Evolutionary conservation across 2,329 filamentous ascomycete species (phyloP).

Genomic region (Colletotrichum gloeosporioides): DNA sequence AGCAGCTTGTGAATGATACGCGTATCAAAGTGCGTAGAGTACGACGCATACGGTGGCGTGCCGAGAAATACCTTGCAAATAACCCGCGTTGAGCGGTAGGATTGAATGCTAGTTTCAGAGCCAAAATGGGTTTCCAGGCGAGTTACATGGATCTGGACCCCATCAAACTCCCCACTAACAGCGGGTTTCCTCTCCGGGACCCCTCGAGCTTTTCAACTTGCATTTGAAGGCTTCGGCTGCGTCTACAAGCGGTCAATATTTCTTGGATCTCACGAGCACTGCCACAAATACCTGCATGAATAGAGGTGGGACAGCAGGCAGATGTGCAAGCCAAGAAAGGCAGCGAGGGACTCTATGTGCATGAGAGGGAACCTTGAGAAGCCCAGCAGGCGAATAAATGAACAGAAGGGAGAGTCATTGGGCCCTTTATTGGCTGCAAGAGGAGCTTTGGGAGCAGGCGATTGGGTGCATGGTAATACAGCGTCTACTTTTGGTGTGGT

Average conservation of each 20-base stretch:
- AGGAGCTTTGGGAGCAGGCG: not conserved
- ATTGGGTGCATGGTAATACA: slow-evolving; percentile 10
- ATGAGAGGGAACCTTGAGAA: not conserved
- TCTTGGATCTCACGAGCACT: slow-evolving; percentile 1
- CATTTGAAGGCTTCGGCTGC: not conserved
- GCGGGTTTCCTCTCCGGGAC: not conserved
- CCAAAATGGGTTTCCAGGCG: not conserved
- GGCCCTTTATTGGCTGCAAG: not conserved
- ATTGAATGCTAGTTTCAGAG: not conserved
- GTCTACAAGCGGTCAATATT: not conserved
- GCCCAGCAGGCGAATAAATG: not conserved
- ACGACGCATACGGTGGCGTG: not conserved
- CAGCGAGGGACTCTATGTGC: not conserved
- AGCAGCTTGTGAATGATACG: slow-evolving; percentile 9
- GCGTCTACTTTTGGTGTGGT: not conserved
- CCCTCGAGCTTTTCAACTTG: not conserved
- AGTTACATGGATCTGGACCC: not conserved
- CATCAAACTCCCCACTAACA: not conserved
- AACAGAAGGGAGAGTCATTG: not conserved
- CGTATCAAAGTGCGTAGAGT: slow-evolving; percentile 7
- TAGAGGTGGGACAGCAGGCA: not conserved
- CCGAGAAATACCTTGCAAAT: not conserved
- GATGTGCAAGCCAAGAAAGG: not conserved
- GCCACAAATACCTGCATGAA: slow-evolving; percentile 11
- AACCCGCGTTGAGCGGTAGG: not conserved